phyloP scores from a whole-genome alignment of 805 yeast species.

The Wickerhamomyces alni region DNA sequence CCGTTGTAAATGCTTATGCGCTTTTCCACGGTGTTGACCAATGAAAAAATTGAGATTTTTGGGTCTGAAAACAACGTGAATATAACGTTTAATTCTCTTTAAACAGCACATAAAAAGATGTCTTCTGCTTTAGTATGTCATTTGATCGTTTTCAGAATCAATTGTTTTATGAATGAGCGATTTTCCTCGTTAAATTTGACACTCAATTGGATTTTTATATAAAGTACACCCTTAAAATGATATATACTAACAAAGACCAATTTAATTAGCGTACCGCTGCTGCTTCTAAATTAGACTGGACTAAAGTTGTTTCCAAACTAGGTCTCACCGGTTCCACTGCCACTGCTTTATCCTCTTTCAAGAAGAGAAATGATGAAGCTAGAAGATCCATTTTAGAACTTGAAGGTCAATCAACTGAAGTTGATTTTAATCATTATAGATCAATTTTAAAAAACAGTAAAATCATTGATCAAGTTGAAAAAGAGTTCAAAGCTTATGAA shows the following conservation, averaged over 20 bases:
- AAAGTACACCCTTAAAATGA: background rate
- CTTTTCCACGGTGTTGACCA: constrained; percentile 1
- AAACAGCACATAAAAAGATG: constrained; percentile 1
- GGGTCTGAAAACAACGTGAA: background rate
- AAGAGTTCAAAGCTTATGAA: constrained; percentile 66
- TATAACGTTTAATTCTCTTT: background rate
- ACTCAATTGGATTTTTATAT: too few relatives aligned
- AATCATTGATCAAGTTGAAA: constrained; percentile 76
- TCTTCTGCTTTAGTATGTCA: constrained; percentile 12
- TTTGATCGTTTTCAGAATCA: background rate
- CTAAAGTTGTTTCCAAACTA: constrained; percentile 78
- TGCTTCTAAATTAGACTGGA: constrained; percentile 91
- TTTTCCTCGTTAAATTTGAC: too few relatives aligned
- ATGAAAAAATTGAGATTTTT: background rate
- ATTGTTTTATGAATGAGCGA: background rate
- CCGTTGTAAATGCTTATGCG: background rate
- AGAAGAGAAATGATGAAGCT: constrained; percentile 98
- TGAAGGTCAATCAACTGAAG: constrained; percentile 63
- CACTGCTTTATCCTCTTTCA: constrained; percentile 80
- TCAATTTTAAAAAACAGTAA: constrained; percentile 73
- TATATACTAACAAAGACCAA: background rate
- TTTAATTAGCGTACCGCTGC: constrained; percentile 37
- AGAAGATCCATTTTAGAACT: constrained; percentile 72
- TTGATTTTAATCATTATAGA: constrained; percentile 81
- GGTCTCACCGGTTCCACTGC: constrained; percentile 94